Evolutionary conservation across 257 asterid genomes (phyloP), one percentile per base, ranked within the genome.

Genomic region (Plectranthus barbatus): DNA sequence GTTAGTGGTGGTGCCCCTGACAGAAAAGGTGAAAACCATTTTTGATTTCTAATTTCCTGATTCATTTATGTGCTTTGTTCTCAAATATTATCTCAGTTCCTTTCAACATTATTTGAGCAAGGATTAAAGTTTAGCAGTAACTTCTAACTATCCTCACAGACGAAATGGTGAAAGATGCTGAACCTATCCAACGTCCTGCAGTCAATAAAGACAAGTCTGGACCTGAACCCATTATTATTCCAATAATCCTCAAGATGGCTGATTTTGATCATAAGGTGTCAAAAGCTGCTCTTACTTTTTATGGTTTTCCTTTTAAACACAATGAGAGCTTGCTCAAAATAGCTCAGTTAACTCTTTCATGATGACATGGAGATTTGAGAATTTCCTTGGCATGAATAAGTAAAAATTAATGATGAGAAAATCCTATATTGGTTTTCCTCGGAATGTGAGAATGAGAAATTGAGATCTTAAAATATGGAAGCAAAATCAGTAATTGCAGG

Each of bases 231-330:
- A 85, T 90, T 63, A 79, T 90, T 67, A 74, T 87, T 74, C 97
- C 95, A 19, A 84, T 93, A 74, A 87, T 93, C 72, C 78, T 93
- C 29, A 84, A 85, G 81, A 87, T 93, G 99, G 93, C 94, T 41
- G 95, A 90, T 37, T 93, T 93, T 77, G 99, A 90, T 74, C 97
- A 93, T 58, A 86, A 87, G 97, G 99, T 93, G 65, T 48, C 56
- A 36, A 31, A 62, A 66, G 31, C 66, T 5, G 14, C 60, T 62
- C 67, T 46, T 64, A 44, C 36, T 54, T 40, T 24, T 59, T 21
- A 70, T 37, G 55, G 54, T 53, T 50, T 46, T 52, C 66, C 53
- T 54, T 57, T 26, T 24, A 46, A 48, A 34, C 47, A 34, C 60
- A 42, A 29, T 69, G 60, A 39, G 56, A 14, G 62, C 21, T 48